phyloP scores from a whole-genome alignment of 2,329 filamentous ascomycete species.

The Trichothecium roseum region DNA sequence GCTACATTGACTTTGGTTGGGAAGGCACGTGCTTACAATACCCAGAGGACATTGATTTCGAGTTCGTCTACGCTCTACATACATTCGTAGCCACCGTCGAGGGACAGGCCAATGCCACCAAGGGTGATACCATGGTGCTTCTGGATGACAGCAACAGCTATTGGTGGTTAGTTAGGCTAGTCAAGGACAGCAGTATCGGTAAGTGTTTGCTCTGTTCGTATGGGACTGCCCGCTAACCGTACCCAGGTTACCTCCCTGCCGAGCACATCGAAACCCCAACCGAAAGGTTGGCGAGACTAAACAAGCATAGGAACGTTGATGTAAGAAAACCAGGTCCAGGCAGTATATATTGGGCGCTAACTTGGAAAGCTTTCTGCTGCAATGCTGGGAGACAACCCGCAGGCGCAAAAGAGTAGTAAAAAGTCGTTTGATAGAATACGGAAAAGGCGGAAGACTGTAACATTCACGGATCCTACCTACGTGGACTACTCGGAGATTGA shows the following conservation, averaged over 20 bases:
- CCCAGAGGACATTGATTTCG: conserved; percentile 97
- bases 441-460: conserved; percentile 75
- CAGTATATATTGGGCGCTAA: too few species aligned
- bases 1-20: conserved; percentile 64
- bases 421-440: conserved; percentile 69
- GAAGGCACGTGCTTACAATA: conserved; percentile 78
- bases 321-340: too few species aligned
- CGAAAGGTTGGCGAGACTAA: conserved; percentile 82
- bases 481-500: conserved; percentile 82
- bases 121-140: conserved; percentile 97
- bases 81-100: conserved; percentile 97
- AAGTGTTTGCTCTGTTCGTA: conserved; percentile 11
- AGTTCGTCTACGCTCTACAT: conserved; percentile 96
- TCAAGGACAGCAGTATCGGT: conserved; percentile 94
- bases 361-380: conserved; percentile 43
- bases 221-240: conserved; percentile 12
- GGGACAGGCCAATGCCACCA: conserved; percentile 94
- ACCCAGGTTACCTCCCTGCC: conserved; percentile 79
- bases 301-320: conserved; percentile 97
- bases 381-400: conserved; percentile 54
- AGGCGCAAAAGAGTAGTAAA: conserved; percentile 60
- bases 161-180: conserved; percentile 96
- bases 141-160: conserved; percentile 99
- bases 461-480: conserved; percentile 77
- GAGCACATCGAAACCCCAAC: conserved; percentile 98